Evolutionary conservation across 1,284 basidiomycete species (phyloP).

Genomic region (Tilletiaria anomala): DNA sequence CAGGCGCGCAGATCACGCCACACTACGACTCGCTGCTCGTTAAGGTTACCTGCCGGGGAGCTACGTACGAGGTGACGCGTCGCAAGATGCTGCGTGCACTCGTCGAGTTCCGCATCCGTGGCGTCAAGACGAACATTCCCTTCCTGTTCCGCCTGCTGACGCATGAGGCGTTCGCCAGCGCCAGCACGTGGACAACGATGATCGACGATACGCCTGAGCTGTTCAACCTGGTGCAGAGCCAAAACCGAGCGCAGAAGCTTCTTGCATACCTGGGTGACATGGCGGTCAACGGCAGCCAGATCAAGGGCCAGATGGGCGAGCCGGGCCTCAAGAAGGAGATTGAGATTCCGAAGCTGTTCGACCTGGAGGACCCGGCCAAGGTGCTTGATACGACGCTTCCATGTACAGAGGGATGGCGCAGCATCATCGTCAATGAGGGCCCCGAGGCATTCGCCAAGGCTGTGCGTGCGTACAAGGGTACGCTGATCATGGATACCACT

Average conservation of each 20-base stretch:
- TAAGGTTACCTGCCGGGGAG: conserved; percentile 91
- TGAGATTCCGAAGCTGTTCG: conserved; percentile 64
- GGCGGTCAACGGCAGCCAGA: conserved; percentile 92
- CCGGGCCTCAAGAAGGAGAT: conserved; percentile 87
- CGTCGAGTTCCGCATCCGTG: conserved; percentile 98
- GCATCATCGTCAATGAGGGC: conserved; percentile 95
- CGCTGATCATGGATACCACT: conserved; percentile 57
- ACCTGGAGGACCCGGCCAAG: conserved; percentile 57
- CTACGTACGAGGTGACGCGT: conserved; percentile 94
- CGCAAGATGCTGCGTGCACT: conserved; percentile 97
- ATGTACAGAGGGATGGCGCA: conserved; percentile 86
- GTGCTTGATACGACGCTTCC: conserved; percentile 67
- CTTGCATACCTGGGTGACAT: conserved; percentile 94
- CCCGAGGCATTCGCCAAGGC: conserved; percentile 98
- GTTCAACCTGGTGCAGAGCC: conserved; percentile 93
- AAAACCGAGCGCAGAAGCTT: conserved; percentile 97
- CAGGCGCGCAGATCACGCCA: conserved; percentile 97
- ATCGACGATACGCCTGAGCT: conserved; percentile 96
- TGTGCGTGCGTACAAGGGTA: conserved; percentile 87
- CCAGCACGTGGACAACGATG: conserved; percentile 73
- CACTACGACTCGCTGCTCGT: conserved; percentile 97
- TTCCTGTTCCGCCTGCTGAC: conserved; percentile 97
- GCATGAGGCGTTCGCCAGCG: conserved; percentile 90
- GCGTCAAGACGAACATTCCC: conserved; percentile 92
- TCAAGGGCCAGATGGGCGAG: conserved; percentile 84